Evolutionary conservation across 2,329 filamentous ascomycete genomes (phyloP).

Genomic region (Scopulariopsis brevicaulis): DNA sequence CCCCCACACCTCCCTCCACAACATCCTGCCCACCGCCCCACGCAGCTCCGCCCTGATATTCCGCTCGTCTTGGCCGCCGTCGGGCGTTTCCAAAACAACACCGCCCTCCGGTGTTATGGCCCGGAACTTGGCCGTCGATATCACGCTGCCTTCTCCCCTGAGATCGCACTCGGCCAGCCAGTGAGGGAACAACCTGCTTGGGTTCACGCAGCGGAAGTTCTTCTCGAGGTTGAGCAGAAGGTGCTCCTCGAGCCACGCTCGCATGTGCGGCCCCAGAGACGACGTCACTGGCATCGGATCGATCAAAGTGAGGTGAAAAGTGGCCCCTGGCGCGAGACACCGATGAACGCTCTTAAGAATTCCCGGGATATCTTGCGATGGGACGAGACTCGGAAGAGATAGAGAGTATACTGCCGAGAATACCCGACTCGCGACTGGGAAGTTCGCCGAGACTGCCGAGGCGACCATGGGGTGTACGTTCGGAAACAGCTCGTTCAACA

Average conservation of each 20-base stretch:
- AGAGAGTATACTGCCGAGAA: slow-evolving; percentile 42
- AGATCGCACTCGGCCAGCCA: slow-evolving; percentile 48
- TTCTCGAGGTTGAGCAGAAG: slow-evolving; percentile 47
- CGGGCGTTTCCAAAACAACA: neutral
- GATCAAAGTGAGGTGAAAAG: slow-evolving; percentile 48
- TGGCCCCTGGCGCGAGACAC: slow-evolving; percentile 41
- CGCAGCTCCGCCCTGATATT: slow-evolving; percentile 33
- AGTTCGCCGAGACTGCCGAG: slow-evolving; percentile 21
- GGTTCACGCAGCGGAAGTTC: slow-evolving; percentile 46
- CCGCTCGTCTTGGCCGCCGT: slow-evolving; percentile 10
- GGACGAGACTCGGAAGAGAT: slow-evolving; percentile 42
- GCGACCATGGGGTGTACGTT: slow-evolving; percentile 27
- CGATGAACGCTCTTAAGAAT: slow-evolving; percentile 45
- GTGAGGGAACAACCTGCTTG: slow-evolving; percentile 42
- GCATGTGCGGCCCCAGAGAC: slow-evolving; percentile 44
- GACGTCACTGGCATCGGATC: slow-evolving; percentile 46
- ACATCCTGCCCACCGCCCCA: slow-evolving; percentile 39
- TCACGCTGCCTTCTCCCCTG: slow-evolving; percentile 31
- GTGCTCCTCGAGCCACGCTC: slow-evolving; percentile 50
- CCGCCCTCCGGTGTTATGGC: slow-evolving; percentile 23
- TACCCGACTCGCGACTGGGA: slow-evolving; percentile 25
- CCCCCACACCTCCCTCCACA: slow-evolving; percentile 54
- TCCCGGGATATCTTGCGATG: slow-evolving; percentile 42
- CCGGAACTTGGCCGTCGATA: slow-evolving; percentile 36
- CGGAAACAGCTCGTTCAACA: slow-evolving; percentile 22